phyloP scores from a whole-genome alignment of 139 green algal species.

The Asterochloris erici region DNA sequence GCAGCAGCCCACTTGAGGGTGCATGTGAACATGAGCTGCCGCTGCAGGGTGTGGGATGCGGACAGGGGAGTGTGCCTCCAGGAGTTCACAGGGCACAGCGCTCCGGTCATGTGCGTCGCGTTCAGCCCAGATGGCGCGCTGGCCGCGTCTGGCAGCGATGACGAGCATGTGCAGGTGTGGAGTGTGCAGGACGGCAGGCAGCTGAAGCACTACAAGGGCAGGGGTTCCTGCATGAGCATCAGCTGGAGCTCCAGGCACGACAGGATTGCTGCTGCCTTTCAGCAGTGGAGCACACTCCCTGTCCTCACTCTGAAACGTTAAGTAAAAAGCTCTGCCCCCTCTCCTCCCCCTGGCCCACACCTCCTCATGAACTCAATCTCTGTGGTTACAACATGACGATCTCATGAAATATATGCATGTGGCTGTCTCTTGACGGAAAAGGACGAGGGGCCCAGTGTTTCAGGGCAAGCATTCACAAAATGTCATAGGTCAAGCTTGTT shows the following conservation, averaged over 20 bases:
- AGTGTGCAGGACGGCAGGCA: slow-evolving; percentile 60
- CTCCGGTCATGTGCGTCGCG: slow-evolving; percentile 80
- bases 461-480: too few species aligned
- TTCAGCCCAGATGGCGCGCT: slow-evolving; percentile 77
- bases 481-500: neutral
- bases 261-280: slow-evolving; percentile 71
- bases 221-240: slow-evolving; percentile 83
- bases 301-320: too few species aligned
- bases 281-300: too few species aligned
- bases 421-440: too few species aligned
- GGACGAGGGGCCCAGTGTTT: too few species aligned
- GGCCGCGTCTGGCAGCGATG: slow-evolving; percentile 77
- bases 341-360: too few species aligned
- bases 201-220: slow-evolving; percentile 57
- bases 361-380: too few species aligned
- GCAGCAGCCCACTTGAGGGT: neutral
- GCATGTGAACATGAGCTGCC: neutral
- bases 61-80: slow-evolving; percentile 53
- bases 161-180: slow-evolving; percentile 78
- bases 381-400: too few species aligned
- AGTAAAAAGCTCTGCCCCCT: too few species aligned
- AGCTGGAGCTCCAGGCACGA: slow-evolving; percentile 73
- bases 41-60: slow-evolving; percentile 76
- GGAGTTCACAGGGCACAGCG: slow-evolving; percentile 56
- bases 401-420: too few species aligned